phyloP scores from a whole-genome alignment of 495 filamentous ascomycete genomes.

The Trichocladium antarcticum region DNA sequence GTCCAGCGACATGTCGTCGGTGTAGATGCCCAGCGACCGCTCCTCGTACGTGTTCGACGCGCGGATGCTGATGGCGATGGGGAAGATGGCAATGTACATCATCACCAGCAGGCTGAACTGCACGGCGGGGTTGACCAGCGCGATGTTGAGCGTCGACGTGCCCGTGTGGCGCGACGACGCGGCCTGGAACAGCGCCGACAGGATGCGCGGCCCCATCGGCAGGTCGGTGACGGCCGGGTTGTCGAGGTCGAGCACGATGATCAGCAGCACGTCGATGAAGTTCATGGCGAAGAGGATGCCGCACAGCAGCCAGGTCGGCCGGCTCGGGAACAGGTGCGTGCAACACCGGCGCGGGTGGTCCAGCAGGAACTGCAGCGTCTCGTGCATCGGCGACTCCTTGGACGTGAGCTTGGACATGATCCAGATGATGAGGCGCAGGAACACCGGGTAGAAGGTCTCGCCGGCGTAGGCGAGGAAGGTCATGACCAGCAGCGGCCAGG shows the following conservation, averaged over 20 bases:
- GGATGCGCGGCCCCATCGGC: conserved; percentile 53
- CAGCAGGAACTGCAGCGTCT: conserved; percentile 73
- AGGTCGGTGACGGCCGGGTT: conserved; percentile 49
- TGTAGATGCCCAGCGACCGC: conserved; percentile 73
- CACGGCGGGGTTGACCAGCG: conserved; percentile 69
- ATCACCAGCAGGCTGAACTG: conserved; percentile 87
- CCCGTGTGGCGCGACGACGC: conserved; percentile 73
- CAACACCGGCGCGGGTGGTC: conserved; percentile 89
- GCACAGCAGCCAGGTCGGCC: conserved; percentile 85
- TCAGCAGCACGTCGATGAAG: conserved; percentile 67
- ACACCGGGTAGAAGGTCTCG: conserved; percentile 83
- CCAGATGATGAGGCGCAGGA: conserved; percentile 81
- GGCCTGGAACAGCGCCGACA: conserved; percentile 78
- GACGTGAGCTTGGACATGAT: conserved; percentile 45
- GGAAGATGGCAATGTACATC: conserved; percentile 96
- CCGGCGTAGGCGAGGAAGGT: conserved; percentile 75
- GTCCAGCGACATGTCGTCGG: conserved; percentile 38
- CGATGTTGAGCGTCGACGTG: conserved; percentile 60
- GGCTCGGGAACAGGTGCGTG: conserved; percentile 71
- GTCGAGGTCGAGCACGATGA: conserved; percentile 72
- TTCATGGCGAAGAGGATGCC: conserved; percentile 67
- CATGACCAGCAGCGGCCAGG: conserved; percentile 58
- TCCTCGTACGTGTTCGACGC: conserved; percentile 91
- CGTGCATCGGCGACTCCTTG: conserved; percentile 52
- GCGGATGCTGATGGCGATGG: conserved; percentile 84